Conservation (phyloP, 169 alveolate genomes). For the Miamiensis avidus region DNA sequence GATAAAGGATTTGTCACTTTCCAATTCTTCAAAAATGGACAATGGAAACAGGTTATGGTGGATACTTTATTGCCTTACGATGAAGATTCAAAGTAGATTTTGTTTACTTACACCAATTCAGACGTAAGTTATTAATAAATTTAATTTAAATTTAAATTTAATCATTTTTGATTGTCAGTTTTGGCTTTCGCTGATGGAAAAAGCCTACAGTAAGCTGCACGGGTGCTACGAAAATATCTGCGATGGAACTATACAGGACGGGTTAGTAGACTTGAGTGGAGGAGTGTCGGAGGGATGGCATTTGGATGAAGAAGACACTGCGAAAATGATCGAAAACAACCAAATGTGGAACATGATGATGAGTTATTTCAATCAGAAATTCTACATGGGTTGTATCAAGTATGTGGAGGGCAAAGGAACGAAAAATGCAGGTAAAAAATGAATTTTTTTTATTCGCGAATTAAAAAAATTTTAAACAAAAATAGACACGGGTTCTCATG, state of each 20-base stretch:
- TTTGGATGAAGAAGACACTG: conserved; percentile 68
- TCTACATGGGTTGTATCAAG: conserved; percentile 79
- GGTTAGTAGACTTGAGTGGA: conserved; percentile 86
- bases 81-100: conserved; percentile 71
- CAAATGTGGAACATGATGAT: conserved; percentile 74
- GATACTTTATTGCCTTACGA: conserved; percentile 86
- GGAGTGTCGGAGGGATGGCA: conserved; percentile 81
- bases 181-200: conserved; percentile 87
- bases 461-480: conserved; percentile 45
- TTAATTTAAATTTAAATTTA: too few relatives aligned
- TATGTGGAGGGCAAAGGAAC: conserved; percentile 68
- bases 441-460: conserved; percentile 29
- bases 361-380: conserved; percentile 62
- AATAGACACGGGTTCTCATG: conserved; percentile 71
- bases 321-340: conserved; percentile 67
- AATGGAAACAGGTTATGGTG: conserved; percentile 84
- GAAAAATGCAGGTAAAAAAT: conserved; percentile 69
- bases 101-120: conserved; percentile 64
- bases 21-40: conserved; percentile 87
- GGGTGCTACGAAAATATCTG: conserved; percentile 77
- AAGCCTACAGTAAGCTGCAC: conserved; percentile 85
- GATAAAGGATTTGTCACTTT: conserved; percentile 84
- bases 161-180: conserved; percentile 42
- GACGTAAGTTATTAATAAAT: conserved; percentile 8
- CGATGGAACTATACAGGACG: conserved; percentile 80